phyloP scores from a whole-genome alignment of 169 alveolate genomes.

The Plasmodium vinckei region DNA sequence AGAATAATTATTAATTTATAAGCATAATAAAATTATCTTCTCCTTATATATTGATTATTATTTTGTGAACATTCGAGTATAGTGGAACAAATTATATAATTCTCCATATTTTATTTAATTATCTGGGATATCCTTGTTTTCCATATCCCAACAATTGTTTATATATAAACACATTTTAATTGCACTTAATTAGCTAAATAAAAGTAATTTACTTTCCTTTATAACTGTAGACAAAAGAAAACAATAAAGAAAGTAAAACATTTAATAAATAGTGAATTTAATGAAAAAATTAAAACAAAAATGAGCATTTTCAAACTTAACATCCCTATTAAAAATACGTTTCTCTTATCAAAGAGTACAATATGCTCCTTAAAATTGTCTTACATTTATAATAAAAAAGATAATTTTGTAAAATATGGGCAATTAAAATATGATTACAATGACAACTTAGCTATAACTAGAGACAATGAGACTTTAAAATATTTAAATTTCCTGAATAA shows the following conservation, averaged over 20 bases:
- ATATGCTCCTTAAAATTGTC: slow-evolving; percentile 19
- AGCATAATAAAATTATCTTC: too few species aligned
- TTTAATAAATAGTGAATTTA: not conserved
- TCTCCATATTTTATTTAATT: too few species aligned
- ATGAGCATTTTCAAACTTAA: slow-evolving; percentile 18
- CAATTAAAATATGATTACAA: slow-evolving; percentile 3
- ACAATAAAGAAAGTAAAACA: not conserved
- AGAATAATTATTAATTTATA: too few species aligned
- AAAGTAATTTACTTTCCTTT: not conserved
- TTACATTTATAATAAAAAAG: slow-evolving; percentile 11
- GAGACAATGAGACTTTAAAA: slow-evolving; percentile 4
- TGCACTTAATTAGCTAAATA: too few species aligned
- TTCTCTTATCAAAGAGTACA: slow-evolving; percentile 21
- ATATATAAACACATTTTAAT: not conserved
- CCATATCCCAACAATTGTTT: not conserved
- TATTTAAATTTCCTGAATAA: slow-evolving; percentile 30
- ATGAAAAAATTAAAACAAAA: not conserved
- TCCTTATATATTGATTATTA: too few species aligned
- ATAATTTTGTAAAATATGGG: slow-evolving; percentile 17
- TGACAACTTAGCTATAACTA: slow-evolving; percentile 5
- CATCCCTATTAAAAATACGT: slow-evolving; percentile 17
- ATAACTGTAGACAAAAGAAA: not conserved
- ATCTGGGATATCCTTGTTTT: too few species aligned
- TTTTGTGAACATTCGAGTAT: too few species aligned
- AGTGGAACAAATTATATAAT: too few species aligned